These are phyloP conservation scores for Heterobasidion occidentale DNA, from an alignment of 1,284 basidiomycete species.

Conservation along the genomic window DNA sequence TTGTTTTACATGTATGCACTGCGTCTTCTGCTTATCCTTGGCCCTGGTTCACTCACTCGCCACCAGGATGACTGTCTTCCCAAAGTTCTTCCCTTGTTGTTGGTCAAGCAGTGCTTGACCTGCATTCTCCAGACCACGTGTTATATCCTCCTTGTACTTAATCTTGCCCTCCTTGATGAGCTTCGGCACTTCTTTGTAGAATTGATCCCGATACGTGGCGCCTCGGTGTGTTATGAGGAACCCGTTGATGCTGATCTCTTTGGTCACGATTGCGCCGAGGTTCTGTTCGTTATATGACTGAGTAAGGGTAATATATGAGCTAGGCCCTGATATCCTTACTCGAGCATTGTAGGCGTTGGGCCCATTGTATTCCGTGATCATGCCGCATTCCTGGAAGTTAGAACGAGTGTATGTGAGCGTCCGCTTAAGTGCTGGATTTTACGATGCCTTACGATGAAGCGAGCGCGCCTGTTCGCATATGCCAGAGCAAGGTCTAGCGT, in stretches of 20 bases:
- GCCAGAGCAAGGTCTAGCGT: slow-evolving; percentile 52
- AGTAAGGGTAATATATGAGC: slow-evolving; percentile 15
- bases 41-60: slow-evolving; percentile 24
- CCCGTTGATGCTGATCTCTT: slow-evolving; percentile 49
- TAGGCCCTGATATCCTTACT: background rate
- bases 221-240: slow-evolving; percentile 43
- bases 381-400: background rate
- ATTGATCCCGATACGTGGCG: slow-evolving; percentile 30
- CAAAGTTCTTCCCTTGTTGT: slow-evolving; percentile 48
- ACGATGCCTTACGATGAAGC: slow-evolving; percentile 45
- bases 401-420: background rate
- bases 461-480: slow-evolving; percentile 38
- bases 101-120: slow-evolving; percentile 45
- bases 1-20: no score
- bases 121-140: slow-evolving; percentile 42
- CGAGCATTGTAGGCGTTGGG: background rate
- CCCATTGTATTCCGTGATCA: slow-evolving; percentile 19
- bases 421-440: background rate
- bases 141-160: slow-evolving; percentile 49
- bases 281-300: slow-evolving; percentile 18
- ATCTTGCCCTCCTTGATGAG: slow-evolving; percentile 50
- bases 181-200: slow-evolving; percentile 43
- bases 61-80: slow-evolving; percentile 48
- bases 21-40: background rate
- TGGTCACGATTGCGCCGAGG: slow-evolving; percentile 32